These are phyloP conservation scores for Xylariomycetidae sp. DNA, from an alignment of 2,329 filamentous ascomycete species.

Conservation along the genomic window DNA sequence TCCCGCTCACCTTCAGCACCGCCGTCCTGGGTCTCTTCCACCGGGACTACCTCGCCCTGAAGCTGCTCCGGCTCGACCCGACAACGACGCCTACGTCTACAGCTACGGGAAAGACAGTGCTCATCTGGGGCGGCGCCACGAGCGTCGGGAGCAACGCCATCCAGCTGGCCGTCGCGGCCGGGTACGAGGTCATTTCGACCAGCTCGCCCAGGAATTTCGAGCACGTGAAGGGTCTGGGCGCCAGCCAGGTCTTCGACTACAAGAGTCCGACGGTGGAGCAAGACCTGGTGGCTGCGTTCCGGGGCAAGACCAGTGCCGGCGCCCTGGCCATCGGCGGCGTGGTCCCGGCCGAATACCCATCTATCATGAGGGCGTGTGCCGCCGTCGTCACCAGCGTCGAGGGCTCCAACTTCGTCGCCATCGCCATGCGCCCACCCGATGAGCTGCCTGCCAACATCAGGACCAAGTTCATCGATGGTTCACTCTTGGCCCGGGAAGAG, in stretches of 20 bases:
- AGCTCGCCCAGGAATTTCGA: conserved; percentile 20
- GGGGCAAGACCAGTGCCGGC: conserved; percentile 21
- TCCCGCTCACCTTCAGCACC: conserved; percentile 26
- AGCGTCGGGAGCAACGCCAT: conserved; percentile 36
- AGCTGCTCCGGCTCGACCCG: too few relatives aligned
- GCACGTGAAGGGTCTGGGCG: conserved; percentile 12
- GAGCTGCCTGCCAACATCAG: neutral
- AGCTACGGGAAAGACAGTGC: conserved; percentile 17
- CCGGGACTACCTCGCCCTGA: conserved; percentile 15
- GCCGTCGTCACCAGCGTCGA: neutral
- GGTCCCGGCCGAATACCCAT: neutral
- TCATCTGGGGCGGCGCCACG: conserved; percentile 29
- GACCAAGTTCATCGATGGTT: conserved; percentile 1
- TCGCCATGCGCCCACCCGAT: neutral
- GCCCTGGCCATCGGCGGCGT: conserved; percentile 13
- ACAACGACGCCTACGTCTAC: conserved; percentile 24
- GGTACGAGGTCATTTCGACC: conserved; percentile 33
- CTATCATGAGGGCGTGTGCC: neutral
- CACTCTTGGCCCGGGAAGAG: neutral
- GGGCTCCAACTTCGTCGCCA: neutral
- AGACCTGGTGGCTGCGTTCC: conserved; percentile 18
- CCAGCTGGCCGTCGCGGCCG: conserved; percentile 33
- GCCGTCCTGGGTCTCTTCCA: conserved; percentile 26
- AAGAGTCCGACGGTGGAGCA: conserved; percentile 13
- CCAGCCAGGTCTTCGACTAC: conserved; percentile 13